Base-by-base conservation (phyloP, 23 red algal genomes). In the Pyropia yezoensis region DNA sequence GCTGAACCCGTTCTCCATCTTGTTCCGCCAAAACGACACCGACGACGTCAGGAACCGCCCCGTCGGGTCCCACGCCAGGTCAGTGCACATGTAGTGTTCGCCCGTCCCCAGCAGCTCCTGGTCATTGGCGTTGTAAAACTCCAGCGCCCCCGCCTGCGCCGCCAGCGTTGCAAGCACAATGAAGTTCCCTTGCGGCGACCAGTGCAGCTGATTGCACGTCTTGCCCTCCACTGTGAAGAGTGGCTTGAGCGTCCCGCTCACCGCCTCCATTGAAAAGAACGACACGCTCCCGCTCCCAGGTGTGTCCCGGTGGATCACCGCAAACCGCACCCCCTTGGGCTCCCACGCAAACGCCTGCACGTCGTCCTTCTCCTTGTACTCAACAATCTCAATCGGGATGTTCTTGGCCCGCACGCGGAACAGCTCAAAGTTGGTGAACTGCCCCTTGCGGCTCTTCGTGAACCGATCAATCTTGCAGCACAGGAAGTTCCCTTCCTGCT, bases 341-440 rank as follows among this genome's bases (percentile, higher is more conserved):
- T 98, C 94, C 85, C 85, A 98, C 3, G 63, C 85, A 71, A 98
- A 98, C 3, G 74, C 86, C 27, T 67, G 27, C 7, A 90, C 63
- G 15, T 74, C 66, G 33, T 90, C 92, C 28, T 77, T 76, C 22
- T 96, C 94, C 59, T 89, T 90, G 59, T 81, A 98, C 60, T 98
- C 94, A 50, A 98, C 33, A 12, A 87, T 78, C 65, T 98, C 94
- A 28, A 98, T 71, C 27, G 94, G 94, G 55, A 91, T 80, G 51
- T 91, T 82, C 54, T 83, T 85, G 18, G 80, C 81, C 62, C 77
- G 68, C 5, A 98, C 82, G 8, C 87, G 85, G 54, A 98, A 98
- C 52, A 98, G 57, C 68, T 98, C 94, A 71, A 98, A 91, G 71
- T 85, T 91, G 1, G 85, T 88, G 24, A 91, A 90, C 53, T 80